Base-by-base conservation (phyloP, 225 moss, liverwort and hornwort genomes). In the Takakia lepidozioides region DNA sequence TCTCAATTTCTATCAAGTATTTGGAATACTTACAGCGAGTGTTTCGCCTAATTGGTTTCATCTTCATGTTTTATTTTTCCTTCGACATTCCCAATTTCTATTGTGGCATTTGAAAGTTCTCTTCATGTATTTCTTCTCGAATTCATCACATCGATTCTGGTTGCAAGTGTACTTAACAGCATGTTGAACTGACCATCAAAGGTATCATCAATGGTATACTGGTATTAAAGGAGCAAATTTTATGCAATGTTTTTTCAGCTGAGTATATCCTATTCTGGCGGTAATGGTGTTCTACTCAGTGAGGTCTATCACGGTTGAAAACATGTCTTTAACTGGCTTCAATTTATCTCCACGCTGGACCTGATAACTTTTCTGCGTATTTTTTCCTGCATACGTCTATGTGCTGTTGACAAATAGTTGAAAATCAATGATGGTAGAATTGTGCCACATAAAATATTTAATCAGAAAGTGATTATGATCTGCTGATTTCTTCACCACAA, bases 271-370 rank as follows among this genome's bases (percentile, higher is more conserved):
- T 16, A 41, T 16, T 41, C 7, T 41, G 40, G 40, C 15, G 40
- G 9, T 41, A 41, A 41, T 41, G 40, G 17, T 16, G 40, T 41
- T 41, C 40, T 16, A 20, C 40, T 41, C 40, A 40, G 39, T 8
- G 20, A 16, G 7, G 1, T 41, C 14, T 16, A 20, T 41, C 40
- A 0, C n/a, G 17, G 40, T 41, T 40, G n/a, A n/a, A n/a, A 19
- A n/a, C 19, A n/a, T 39, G 38, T 15, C 18, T 39, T 14, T 40
- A 19, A 40, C 19, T 5, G 39, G 39, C 5, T 40, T 40, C 5
- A 9, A 41, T 41, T 16, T 7, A 16, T 41, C 20, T 40, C 14
- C 19, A 19, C 19, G 40, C 3, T n/a, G 19, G n/a, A 6, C 19
- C 19, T 9, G 19, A 41, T 19, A 41, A 41, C 20, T 4, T 16